Base-by-base conservation (phyloP, 108 stramenopile genomes). In the Discostella stelligeroides region DNA sequence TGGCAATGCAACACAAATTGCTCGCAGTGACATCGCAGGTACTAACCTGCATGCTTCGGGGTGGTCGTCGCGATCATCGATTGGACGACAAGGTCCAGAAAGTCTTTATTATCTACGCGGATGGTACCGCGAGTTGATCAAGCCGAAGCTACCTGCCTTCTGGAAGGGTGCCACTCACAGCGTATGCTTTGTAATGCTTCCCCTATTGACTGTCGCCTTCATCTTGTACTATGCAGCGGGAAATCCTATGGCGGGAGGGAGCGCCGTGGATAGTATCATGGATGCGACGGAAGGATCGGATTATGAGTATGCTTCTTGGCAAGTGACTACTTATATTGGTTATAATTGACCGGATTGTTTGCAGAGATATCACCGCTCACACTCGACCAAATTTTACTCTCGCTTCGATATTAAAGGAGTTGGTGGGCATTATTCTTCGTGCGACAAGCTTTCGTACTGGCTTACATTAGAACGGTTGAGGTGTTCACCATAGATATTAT, bases 401-500 rank as follows among this genome's bases (percentile, higher is more conserved):
- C 39, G 2, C 40, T 2, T 45, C 37, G 3, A 40, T 20, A 58
- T 28, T 17, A 20, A 2, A 58, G 66, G 65, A 70, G 69, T 34
- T 79, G 78, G 78, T 79, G 78, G 78, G 39, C 73, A 17, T 30
- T 79, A 15, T 79, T 79, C 49, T 7, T 79, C 45, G 50, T 74
- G 38, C 39, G 78, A 18, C 78, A 79, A 46, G 46, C 55, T 29
- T 70, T 75, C 29, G 21, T 75, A 49, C 49, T 80, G 21, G 55
- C 68, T 15, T 70, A 49, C 13, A 60, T 70, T 4, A 75, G 63
- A 40, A 56, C 74, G 25, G 68, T 68, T 21, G 79, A 80, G 54
- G 69, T 80, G 7, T 55, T 87, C 14, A 25, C 81, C 1, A 85
- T 90, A 54, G 85, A 85, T 37, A 81, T 76, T 12, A 37, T 85